Percentiles rank a stretch among this genome's conserved stretches.
phyloP scores from a whole-genome alignment of 306 rosid species.

The Oemleria cerasiformis region DNA sequence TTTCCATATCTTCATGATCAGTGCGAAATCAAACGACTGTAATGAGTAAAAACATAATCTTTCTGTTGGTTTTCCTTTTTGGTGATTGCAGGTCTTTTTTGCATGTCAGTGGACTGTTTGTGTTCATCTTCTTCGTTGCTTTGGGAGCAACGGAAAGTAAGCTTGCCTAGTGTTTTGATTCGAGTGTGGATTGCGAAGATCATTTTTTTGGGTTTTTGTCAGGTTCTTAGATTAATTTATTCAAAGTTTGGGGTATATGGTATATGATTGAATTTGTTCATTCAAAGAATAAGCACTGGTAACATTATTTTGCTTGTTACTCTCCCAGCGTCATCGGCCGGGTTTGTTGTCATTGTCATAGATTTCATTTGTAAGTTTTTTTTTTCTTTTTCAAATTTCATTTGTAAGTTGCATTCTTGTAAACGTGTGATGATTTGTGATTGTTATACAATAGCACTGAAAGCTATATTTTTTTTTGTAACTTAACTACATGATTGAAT shows the following conservation, averaged over 20 bases:
- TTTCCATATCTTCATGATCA: not conserved
- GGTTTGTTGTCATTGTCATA: conserved; percentile 15
- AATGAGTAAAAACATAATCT: not conserved
- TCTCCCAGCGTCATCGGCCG: conserved; percentile 5
- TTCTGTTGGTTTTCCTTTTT: not conserved
- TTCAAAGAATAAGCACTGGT: conserved; percentile 26
- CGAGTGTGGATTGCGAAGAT: not conserved
- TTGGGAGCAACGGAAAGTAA: conserved; percentile 13
- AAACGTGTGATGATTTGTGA: conserved; percentile 2
- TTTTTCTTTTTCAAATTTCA: not conserved
- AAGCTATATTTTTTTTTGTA: not conserved
- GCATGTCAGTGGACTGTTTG: conserved; percentile 13
- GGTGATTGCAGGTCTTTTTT: conserved; percentile 33
- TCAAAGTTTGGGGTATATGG: conserved; percentile 25
- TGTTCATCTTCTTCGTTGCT: conserved; percentile 28
- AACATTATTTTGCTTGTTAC: conserved; percentile 5
- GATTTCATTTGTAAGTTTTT: conserved; percentile 12
- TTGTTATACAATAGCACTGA: not conserved
- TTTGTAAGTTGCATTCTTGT: conserved; percentile 11
- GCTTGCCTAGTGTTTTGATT: conserved; percentile 18
- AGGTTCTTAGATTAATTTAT: not conserved
- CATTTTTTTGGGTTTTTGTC: conserved; percentile 2
- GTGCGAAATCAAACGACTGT: not conserved
- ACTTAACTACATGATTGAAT: not conserved
- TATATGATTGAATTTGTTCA: conserved; percentile 35